Percentiles rank a stretch among this genome's conserved stretches.
phyloP scores from a whole-genome alignment of 2,329 filamentous ascomycete species.

The Sporothrix luriei region DNA sequence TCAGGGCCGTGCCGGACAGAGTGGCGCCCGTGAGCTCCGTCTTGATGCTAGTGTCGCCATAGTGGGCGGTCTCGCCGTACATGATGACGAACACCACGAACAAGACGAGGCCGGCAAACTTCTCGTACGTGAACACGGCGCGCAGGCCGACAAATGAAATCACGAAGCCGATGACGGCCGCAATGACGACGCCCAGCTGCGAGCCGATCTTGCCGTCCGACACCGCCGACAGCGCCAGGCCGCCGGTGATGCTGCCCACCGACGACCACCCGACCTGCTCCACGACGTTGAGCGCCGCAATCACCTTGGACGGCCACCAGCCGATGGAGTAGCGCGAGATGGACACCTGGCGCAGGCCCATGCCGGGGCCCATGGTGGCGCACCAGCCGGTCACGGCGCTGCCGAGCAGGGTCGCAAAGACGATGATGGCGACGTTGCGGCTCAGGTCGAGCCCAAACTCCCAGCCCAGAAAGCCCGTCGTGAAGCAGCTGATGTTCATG shows the following conservation, averaged over 20 bases:
- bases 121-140: constrained; percentile 54
- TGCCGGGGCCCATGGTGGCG: constrained; percentile 54
- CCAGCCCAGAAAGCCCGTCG: constrained; percentile 55
- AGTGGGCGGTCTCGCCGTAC: constrained; percentile 50
- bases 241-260: constrained; percentile 56
- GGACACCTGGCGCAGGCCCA: constrained; percentile 55
- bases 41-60: constrained; percentile 46
- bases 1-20: constrained; percentile 48
- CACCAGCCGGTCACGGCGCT: constrained; percentile 51
- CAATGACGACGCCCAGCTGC: constrained; percentile 57
- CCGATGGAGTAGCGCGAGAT: constrained; percentile 55
- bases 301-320: constrained; percentile 55
- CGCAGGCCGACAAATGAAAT: constrained; percentile 57
- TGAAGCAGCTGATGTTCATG: constrained; percentile 56
- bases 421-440: constrained; percentile 50
- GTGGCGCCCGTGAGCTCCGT: constrained; percentile 44
- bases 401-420: constrained; percentile 52
- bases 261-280: constrained; percentile 56
- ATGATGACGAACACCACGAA: constrained; percentile 55
- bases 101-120: constrained; percentile 53
- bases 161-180: constrained; percentile 52
- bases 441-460: constrained; percentile 52
- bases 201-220: constrained; percentile 50
- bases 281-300: constrained; percentile 54
- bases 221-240: constrained; percentile 52